Evolutionary conservation across 495 filamentous ascomycete genomes (phyloP).

Genomic region (Talaromyces wortmannii): DNA sequence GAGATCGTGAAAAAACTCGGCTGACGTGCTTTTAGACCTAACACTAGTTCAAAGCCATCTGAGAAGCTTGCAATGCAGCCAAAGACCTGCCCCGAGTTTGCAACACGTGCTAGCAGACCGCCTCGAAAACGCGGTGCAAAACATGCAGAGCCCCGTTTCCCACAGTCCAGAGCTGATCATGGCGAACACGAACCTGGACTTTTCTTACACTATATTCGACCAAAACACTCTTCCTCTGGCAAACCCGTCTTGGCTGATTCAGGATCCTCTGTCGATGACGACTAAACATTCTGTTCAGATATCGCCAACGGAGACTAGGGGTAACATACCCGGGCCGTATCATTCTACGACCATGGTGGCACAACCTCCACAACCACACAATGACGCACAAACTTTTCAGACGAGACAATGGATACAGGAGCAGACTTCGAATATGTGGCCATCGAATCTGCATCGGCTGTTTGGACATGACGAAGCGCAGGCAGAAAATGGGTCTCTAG

Average conservation of each 20-base stretch:
- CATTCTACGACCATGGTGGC: neutral
- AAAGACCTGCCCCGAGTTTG: constrained; percentile 23
- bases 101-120: constrained; percentile 23
- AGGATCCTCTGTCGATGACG: constrained; percentile 9
- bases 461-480: constrained; percentile 13
- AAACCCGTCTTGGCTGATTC: constrained; percentile 22
- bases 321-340: neutral
- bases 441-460: constrained; percentile 14
- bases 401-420: constrained; percentile 1
- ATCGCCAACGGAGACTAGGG: neutral
- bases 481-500: neutral
- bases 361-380: no score
- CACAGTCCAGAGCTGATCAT: constrained; percentile 16
- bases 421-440: constrained; percentile 7
- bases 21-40: constrained; percentile 16
- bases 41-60: constrained; percentile 26
- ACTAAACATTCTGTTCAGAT: neutral
- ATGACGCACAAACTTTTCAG: neutral
- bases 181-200: constrained; percentile 14
- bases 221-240: constrained; percentile 29
- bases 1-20: neutral
- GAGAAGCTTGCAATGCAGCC: constrained; percentile 20
- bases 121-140: constrained; percentile 27
- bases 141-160: constrained; percentile 31
- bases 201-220: constrained; percentile 33